Evolutionary conservation across 2,329 filamentous ascomycete species (phyloP), one percentile per base, ranked within the genome.

Genomic region (Sporothrix globosa): DNA sequence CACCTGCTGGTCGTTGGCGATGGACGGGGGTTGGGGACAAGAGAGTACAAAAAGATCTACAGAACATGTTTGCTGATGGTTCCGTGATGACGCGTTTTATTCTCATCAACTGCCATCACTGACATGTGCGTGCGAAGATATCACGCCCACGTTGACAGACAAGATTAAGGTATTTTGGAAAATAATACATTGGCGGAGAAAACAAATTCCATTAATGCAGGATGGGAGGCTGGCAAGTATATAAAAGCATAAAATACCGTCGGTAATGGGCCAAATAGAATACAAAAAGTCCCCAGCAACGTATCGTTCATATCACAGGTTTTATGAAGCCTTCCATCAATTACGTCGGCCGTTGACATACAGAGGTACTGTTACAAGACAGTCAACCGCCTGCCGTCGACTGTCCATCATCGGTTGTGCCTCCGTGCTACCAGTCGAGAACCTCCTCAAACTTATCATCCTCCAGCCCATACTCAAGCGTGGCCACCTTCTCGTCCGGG

Each of bases 121-220:
- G 24, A 76, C 77, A 58, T 74, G 77, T 60, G 73, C 74, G 14
- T 77, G 76, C 67, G 73, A 77, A 68, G 76, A 79, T 61, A 77
- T 79, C 56, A 75, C 73, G 19, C 72, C 74, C 53, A 78, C 78
- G 74, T 79, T 79, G 77, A 78, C n/a, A 67, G 73, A 77, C 72
- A 78, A 78, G 76, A 79, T 77, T 65, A 77, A 79, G 71, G 74
- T 79, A n/a, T n/a, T n/a, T n/a, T n/a, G n/a, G n/a, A n/a, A n/a
- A n/a, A n/a, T n/a, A n/a, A n/a, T n/a, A n/a, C n/a, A n/a, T n/a
- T n/a, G n/a, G n/a, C n/a, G n/a, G n/a, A n/a, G 27, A 30, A 30
- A 30, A 30, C 27, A n/a, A n/a, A 30, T 30, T 30, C 3, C 27
- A 30, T 30, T 30, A 30, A 30, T 30, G 27, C 27, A 30, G 27